Evolutionary conservation across 371 early-diverging fungal species (phyloP).

Genomic region (Apophysomyces trapeziformis): DNA sequence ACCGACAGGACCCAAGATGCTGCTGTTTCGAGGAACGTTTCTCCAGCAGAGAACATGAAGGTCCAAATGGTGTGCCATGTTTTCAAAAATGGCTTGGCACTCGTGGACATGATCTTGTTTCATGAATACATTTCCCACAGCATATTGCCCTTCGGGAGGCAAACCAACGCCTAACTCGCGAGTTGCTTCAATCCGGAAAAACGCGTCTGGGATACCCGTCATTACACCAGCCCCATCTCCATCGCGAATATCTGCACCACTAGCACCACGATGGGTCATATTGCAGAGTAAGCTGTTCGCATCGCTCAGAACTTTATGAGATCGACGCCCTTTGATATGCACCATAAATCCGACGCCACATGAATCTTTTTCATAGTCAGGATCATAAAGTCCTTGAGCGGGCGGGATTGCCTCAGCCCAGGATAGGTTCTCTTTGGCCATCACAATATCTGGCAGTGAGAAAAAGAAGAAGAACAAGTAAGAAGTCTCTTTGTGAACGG

Average conservation of each 20-base stretch:
- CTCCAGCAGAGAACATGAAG: slow-evolving; percentile 92
- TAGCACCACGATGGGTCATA: slow-evolving; percentile 90
- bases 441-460: background rate
- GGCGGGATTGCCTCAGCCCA: slow-evolving; percentile 82
- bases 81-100: slow-evolving; percentile 77
- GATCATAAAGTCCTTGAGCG: slow-evolving; percentile 90
- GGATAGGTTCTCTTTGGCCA: background rate
- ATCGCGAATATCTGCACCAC: slow-evolving; percentile 88
- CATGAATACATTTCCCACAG: slow-evolving; percentile 93
- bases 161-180: slow-evolving; percentile 63
- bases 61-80: slow-evolving; percentile 69
- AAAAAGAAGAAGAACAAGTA: background rate
- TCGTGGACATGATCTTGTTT: slow-evolving; percentile 66
- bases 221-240: slow-evolving; percentile 94
- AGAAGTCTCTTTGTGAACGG: background rate
- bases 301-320: slow-evolving; percentile 90
- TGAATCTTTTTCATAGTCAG: slow-evolving; percentile 89
- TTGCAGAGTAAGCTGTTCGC: slow-evolving; percentile 91
- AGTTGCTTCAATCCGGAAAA: slow-evolving; percentile 69
- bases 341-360: slow-evolving; percentile 98
- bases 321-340: slow-evolving; percentile 82
- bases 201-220: slow-evolving; percentile 90
- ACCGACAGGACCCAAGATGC: slow-evolving; percentile 90
- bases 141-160: slow-evolving; percentile 85
- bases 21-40: slow-evolving; percentile 80